phyloP scores from a whole-genome alignment of 2,329 filamentous ascomycete genomes.

The Dothideomycetes sp. region DNA sequence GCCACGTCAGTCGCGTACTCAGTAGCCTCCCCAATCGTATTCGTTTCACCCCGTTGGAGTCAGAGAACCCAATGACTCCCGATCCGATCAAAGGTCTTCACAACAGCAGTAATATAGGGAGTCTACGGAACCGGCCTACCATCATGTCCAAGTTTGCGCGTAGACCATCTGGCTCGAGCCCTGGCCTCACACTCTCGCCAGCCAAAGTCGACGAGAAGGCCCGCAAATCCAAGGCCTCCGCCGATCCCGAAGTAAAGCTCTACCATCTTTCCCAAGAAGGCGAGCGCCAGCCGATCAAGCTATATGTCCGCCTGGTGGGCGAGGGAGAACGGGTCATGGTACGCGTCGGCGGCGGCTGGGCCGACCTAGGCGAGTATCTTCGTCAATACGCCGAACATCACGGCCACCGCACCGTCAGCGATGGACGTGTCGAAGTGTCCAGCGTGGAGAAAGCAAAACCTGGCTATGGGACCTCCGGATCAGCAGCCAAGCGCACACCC shows the following conservation, averaged over 20 bases:
- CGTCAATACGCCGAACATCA: conserved; percentile 91
- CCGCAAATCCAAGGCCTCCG: neutral
- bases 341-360: conserved; percentile 95
- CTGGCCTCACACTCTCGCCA: conserved; percentile 9
- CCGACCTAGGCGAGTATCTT: conserved; percentile 87
- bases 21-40: conserved; percentile 33
- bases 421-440: conserved; percentile 40
- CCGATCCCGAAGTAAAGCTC: conserved; percentile 61
- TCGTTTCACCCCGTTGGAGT: conserved; percentile 4
- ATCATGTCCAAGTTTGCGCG: too few relatives aligned
- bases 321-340: conserved; percentile 97
- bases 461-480: too few relatives aligned
- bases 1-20: conserved; percentile 25
- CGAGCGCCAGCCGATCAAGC: conserved; percentile 79
- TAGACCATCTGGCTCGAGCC: conserved; percentile 56
- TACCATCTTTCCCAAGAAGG: conserved; percentile 83
- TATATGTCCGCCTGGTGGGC: conserved; percentile 87
- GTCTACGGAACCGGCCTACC: neutral
- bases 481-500: conserved; percentile 2
- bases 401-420: conserved; percentile 54
- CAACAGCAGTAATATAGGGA: too few relatives aligned
- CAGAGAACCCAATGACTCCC: neutral
- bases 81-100: neutral
- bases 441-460: neutral
- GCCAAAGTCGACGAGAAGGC: conserved; percentile 1